Conservation (phyloP, 2,329 filamentous ascomycete species). For the Drechslerella coelobrocha region DNA sequence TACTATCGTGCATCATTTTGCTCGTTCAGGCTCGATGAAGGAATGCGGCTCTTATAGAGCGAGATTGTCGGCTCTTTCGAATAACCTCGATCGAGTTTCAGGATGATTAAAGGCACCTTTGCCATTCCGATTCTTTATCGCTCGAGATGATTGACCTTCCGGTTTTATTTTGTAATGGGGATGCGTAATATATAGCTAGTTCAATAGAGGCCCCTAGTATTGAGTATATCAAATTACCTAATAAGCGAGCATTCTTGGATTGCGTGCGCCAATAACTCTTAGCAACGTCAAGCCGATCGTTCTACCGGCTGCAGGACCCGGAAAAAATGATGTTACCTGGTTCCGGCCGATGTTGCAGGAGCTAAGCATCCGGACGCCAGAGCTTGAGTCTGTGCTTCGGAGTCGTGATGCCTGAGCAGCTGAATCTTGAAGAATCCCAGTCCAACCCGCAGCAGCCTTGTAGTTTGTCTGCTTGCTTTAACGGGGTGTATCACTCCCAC, state of each 20-base stretch:
- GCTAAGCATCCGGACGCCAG: neutral
- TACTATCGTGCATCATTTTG: too few relatives aligned
- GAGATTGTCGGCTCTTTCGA: too few relatives aligned
- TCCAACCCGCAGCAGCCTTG: too few relatives aligned
- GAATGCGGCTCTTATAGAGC: too few relatives aligned
- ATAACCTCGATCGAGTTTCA: too few relatives aligned
- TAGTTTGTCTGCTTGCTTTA: too few relatives aligned
- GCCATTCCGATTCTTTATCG: too few relatives aligned
- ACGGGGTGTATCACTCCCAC: too few relatives aligned
- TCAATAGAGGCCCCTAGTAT: conserved; percentile 25
- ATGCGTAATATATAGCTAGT: conserved; percentile 15
- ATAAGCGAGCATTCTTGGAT: conserved; percentile 45
- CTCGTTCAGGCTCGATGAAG: too few relatives aligned
- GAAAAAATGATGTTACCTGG: neutral
- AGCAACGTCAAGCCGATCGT: conserved; percentile 29
- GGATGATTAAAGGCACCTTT: too few relatives aligned
- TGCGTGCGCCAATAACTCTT: conserved; percentile 27
- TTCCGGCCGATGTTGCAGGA: neutral
- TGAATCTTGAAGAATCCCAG: too few relatives aligned
- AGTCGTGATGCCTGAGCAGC: neutral
- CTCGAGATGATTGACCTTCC: neutral
- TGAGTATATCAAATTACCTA: conserved; percentile 49
- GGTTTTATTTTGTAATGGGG: conserved; percentile 42
- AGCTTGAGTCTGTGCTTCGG: neutral
- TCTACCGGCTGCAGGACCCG: conserved; percentile 26